Evolutionary conservation across 2,329 filamentous ascomycete species (phyloP).

Genomic region (Gliomastix tumulicola): DNA sequence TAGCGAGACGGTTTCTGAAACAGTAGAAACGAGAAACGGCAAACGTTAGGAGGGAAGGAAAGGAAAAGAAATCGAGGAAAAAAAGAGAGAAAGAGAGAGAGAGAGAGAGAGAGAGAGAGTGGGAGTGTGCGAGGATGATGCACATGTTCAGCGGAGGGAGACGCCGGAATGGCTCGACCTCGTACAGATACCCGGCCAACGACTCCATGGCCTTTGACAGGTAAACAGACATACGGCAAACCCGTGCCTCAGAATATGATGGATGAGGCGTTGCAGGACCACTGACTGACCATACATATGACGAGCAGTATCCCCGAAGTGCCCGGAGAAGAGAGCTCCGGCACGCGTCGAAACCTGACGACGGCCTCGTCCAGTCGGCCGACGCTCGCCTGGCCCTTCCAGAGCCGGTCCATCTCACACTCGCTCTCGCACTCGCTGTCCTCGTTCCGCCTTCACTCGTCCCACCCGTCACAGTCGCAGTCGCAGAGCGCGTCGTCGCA

Average conservation of each 20-base stretch:
- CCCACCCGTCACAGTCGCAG: constrained; percentile 1
- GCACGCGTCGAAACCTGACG: constrained; percentile 1
- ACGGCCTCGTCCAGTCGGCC: constrained; percentile 3
- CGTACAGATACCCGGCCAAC: constrained; percentile 1
- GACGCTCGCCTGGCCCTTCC: constrained; percentile 4
- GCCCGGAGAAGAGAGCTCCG: constrained; percentile 2
- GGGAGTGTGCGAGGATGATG: too few species aligned
- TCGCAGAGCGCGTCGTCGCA: neutral
- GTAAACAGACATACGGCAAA: too few species aligned
- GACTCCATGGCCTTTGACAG: constrained; percentile 4
- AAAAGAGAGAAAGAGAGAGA: too few species aligned
- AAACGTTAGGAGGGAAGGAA: too few species aligned
- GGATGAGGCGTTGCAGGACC: neutral
- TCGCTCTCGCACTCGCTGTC: neutral
- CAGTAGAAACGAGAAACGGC: too few species aligned
- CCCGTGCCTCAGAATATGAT: neutral
- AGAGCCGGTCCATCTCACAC: constrained; percentile 1
- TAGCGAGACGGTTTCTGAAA: too few species aligned
- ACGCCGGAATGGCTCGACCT: constrained; percentile 1
- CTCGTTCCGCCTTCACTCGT: neutral
- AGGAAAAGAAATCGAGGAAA: too few species aligned
- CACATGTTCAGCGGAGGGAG: constrained; percentile 1
- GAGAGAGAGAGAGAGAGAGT: too few species aligned
- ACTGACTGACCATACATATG: too few species aligned
- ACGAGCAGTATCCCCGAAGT: constrained; percentile 4